Evolutionary conservation across 176 grass and related monocot species (phyloP), one percentile per base, ranked within the genome.

Genomic region (Thinopyrum elongatum): DNA sequence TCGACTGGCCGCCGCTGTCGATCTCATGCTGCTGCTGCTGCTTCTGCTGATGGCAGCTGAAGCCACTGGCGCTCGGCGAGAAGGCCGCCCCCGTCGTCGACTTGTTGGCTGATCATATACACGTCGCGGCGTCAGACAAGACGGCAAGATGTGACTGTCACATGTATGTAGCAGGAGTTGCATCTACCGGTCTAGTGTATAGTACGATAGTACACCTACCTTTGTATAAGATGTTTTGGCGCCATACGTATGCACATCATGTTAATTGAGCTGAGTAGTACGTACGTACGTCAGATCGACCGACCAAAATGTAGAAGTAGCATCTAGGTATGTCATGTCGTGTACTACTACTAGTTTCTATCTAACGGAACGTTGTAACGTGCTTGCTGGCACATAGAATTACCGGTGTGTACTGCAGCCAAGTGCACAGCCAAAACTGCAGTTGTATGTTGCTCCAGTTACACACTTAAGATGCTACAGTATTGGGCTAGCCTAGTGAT

Each of bases 21-120:
- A 91, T 39, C 79, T 74, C 84, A 44, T 25, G 36, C 9, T 69
- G 66, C 69, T 66, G 63, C 63, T 73, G 63, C 62, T 73, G 42
- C 44, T 47, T 39, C 26, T 84, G 87, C 49, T 57, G 53, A 57
- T 88, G 77, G 83, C 80, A 87, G 81, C 80, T 87, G 26, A 80
- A 51, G 60, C 68, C 75, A 47, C 85, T 76, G 46, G 83, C 62
- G 78, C 66, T 77, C 15, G 78, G 78, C 22, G 83, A 82, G 47
- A 81, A 60, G 78, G 83, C 62, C 27, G 23, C 41, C 25, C 15
- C 39, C 12, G 41, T 49, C 23, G 77, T 61, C 61, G 59, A 74
- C 69, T 55, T 85, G 9, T 60, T 72, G 17, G 85, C 81, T n/a
- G 70, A 34, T 9, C 58, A 46, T 79, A 70, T 57, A 58, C 10